These are phyloP conservation scores for Pseudisothecium myosuroides DNA, from an alignment of 225 moss, liverwort and hornwort genomes.

Conservation along the genomic window DNA sequence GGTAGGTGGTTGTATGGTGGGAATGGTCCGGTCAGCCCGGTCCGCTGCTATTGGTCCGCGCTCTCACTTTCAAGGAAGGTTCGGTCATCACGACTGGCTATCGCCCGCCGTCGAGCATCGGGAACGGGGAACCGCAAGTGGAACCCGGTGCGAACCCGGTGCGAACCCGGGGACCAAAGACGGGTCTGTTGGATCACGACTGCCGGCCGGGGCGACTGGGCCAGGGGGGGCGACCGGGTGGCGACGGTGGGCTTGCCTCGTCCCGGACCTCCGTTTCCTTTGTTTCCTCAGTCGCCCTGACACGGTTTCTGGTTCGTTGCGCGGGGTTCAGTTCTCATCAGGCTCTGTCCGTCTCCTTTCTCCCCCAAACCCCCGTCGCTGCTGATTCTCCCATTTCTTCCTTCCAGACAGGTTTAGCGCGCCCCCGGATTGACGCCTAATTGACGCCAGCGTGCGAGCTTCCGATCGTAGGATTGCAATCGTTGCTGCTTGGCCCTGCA, in stretches of 20 bases:
- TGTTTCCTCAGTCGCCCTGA: constrained; percentile 2
- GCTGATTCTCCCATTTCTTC: background rate
- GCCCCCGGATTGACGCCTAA: background rate
- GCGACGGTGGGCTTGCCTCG: background rate
- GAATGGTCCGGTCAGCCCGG: background rate
- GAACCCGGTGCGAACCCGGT: background rate
- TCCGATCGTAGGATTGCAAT: constrained; percentile 3
- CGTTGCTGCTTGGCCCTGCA: background rate
- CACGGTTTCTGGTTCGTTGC: constrained; percentile 24
- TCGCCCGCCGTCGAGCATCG: background rate
- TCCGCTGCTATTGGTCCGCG: background rate
- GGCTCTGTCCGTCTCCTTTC: background rate
- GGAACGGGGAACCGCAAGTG: background rate
- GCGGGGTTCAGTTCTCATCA: background rate
- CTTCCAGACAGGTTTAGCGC: background rate
- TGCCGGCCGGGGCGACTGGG: constrained; percentile 10
- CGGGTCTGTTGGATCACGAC: background rate
- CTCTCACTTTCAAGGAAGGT: background rate
- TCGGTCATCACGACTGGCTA: background rate
- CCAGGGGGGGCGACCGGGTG: background rate
- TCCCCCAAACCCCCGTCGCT: background rate
- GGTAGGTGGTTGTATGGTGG: constrained; percentile 22
- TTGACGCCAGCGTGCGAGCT: background rate
- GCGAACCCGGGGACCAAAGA: no score
- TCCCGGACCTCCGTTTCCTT: background rate